A percentile compares a stretch with the other conserved stretches of the same genome.
Conservation (phyloP, 306 rosid species). For the Mimosa pudica region DNA sequence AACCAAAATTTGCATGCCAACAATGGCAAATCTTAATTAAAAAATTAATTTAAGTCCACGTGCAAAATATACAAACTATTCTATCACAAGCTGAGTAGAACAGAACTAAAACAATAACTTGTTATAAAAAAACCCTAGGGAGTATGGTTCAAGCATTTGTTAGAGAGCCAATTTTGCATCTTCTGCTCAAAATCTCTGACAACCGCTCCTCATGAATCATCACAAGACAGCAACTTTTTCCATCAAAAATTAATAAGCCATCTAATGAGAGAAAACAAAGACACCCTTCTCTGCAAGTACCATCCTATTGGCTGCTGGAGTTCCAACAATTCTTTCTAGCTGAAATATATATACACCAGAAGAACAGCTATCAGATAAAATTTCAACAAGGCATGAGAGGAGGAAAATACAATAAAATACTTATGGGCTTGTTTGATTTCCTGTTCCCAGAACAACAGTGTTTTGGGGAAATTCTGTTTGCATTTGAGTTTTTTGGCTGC, state of each 20-base stretch:
- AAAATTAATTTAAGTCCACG: neutral
- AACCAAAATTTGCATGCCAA: neutral
- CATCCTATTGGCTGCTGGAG: conserved; percentile 43
- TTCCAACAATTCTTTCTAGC: conserved; percentile 55
- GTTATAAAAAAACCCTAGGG: neutral
- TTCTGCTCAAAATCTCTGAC: neutral
- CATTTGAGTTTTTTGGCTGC: too few relatives aligned
- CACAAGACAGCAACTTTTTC: too few relatives aligned
- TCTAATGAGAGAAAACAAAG: conserved; percentile 48
- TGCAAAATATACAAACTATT: neutral
- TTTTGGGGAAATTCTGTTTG: too few relatives aligned
- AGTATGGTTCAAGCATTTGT: neutral
- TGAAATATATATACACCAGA: conserved; percentile 23
- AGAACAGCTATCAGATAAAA: neutral
- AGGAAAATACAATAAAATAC: conserved; percentile 1
- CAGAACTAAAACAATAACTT: neutral
- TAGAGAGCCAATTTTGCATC: conserved; percentile 13
- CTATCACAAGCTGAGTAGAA: neutral
- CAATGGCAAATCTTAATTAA: neutral
- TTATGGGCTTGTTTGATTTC: neutral
- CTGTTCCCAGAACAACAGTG: too few relatives aligned
- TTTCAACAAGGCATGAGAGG: neutral
- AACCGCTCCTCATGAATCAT: neutral
- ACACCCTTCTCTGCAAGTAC: conserved; percentile 45
- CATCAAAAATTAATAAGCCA: neutral